phyloP scores from a whole-genome alignment of 2,329 filamentous ascomycete genomes.

The Beauveria bassiana region DNA sequence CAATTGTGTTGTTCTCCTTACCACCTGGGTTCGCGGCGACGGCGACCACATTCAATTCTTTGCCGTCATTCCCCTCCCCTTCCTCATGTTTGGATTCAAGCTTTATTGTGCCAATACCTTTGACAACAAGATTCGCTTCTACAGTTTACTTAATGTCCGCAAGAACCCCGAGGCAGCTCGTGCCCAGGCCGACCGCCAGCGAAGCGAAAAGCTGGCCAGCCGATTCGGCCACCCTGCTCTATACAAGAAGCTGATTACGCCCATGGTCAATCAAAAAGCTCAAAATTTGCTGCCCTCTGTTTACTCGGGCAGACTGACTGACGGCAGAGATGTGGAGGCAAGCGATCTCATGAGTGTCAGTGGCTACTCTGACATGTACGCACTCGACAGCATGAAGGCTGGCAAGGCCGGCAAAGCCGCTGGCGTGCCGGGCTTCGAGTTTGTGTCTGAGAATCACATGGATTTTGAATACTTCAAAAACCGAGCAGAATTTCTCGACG shows the following conservation, averaged over 20 bases:
- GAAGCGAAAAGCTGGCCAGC: slow-evolving; percentile 62
- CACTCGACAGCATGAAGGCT: slow-evolving; percentile 68
- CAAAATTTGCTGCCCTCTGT: slow-evolving; percentile 80
- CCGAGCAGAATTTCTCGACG: slow-evolving; percentile 76
- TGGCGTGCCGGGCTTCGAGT: slow-evolving; percentile 68
- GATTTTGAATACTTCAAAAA: slow-evolving; percentile 93
- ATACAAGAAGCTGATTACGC: slow-evolving; percentile 82
- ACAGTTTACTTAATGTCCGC: slow-evolving; percentile 55
- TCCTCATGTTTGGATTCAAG: slow-evolving; percentile 80
- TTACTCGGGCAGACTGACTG: slow-evolving; percentile 71
- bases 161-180: slow-evolving; percentile 37
- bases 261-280: slow-evolving; percentile 90
- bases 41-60: slow-evolving; percentile 54
- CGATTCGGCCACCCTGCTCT: slow-evolving; percentile 87
- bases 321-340: slow-evolving; percentile 53
- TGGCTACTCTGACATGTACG: slow-evolving; percentile 76
- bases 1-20: slow-evolving; percentile 69
- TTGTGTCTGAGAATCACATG: slow-evolving; percentile 77
- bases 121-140: slow-evolving; percentile 75
- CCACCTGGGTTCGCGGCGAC: slow-evolving; percentile 63
- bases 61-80: slow-evolving; percentile 63
- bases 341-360: slow-evolving; percentile 51
- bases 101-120: slow-evolving; percentile 69
- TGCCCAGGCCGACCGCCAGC: slow-evolving; percentile 44
- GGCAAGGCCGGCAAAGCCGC: slow-evolving; percentile 40